Percentiles rank a stretch among this genome's conserved stretches.
Evolutionary conservation across 768 basidiomycete species (phyloP).

Genomic region (Collybia nuda): DNA sequence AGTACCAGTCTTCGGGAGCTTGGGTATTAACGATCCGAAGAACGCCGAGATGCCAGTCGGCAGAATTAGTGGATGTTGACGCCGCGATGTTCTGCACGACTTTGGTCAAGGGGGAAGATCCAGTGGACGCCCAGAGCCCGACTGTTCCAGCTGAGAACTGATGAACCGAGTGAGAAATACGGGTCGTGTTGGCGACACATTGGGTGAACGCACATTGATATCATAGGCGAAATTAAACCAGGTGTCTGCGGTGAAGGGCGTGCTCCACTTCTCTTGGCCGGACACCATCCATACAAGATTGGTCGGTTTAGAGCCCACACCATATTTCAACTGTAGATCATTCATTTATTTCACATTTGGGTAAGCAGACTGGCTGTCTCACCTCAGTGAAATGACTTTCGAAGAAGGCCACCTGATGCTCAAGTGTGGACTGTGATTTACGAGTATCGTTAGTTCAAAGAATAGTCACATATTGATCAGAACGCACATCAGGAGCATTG

Average conservation of each 20-base stretch:
- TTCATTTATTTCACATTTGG: neutral
- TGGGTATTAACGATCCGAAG: slow-evolving; percentile 51
- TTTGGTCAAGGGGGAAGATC: slow-evolving; percentile 43
- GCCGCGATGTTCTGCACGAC: slow-evolving; percentile 48
- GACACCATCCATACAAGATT: slow-evolving; percentile 55
- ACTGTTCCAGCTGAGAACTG: slow-evolving; percentile 54
- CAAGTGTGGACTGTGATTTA: slow-evolving; percentile 41
- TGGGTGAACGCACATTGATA: slow-evolving; percentile 44
- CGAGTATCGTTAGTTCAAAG: neutral
- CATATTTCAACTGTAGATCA: slow-evolving; percentile 49
- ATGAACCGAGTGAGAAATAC: neutral
- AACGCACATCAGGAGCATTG: slow-evolving; percentile 51
- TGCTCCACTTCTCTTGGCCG: slow-evolving; percentile 46
- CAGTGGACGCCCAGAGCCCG: slow-evolving; percentile 59
- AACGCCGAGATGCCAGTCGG: slow-evolving; percentile 62
- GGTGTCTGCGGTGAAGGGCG: slow-evolving; percentile 46
- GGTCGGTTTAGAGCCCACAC: slow-evolving; percentile 46
- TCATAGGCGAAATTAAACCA: slow-evolving; percentile 73
- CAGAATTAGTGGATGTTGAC: slow-evolving; percentile 56
- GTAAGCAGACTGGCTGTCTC: neutral
- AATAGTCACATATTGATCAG: neutral
- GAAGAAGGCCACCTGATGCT: slow-evolving; percentile 65
- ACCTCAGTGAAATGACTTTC: slow-evolving; percentile 66
- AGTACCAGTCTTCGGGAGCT: slow-evolving; percentile 55
- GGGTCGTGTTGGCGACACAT: neutral